Evolutionary conservation across 1,284 basidiomycete species (phyloP), one percentile per base, ranked within the genome.

Genomic region (Kalmanozyma brasiliensis): DNA sequence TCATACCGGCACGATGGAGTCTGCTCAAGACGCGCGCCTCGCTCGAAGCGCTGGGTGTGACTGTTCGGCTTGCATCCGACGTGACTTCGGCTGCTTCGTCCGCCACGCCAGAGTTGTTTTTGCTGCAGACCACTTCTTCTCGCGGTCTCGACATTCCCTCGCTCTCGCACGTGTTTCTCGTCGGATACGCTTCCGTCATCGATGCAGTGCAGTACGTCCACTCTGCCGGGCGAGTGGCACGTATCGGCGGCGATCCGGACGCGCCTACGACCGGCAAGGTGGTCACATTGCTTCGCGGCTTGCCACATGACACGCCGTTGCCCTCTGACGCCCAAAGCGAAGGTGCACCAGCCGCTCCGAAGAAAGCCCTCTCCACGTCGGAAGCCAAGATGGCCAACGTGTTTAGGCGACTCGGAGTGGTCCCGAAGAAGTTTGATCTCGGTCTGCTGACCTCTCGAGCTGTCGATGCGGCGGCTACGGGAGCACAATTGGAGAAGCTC

Each of bases 161-260:
- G 16, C 74, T 82, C 17, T 65, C 63, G 36, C 79, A 82, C 41
- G 78, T 80, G 23, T 82, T 79, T 37, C 46, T 80, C 8, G 48
- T 82, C 4, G 79, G 79, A 6, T 47, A 73, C n/a, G 49, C 64
- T 7, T 67, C 76, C 0, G 76, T 81, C 19, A 56, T 69, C 10
- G 76, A 80, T 40, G 66, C 80, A 2, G 70, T 77, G 32, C 67
- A 71, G 32, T 82, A 82, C 52, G 74, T 72, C 9, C 80, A 82
- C 40, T 49, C 76, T 17, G 80, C 80, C 7, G 80, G 80, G 7
- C 74, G 80, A 20, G 79, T 73, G 11, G 57, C 76, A 24, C 74
- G 80, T 14, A 59, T 81, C 19, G 73, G 76, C n/a, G 38, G 46
- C 6, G 40, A 49, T 38, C 37, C 42, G 3, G 38, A 52, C 7